Evolutionary conservation across 495 filamentous ascomycete species (phyloP), one percentile per base, ranked within the genome.

Genomic region (Talaromyces thailandensis): DNA sequence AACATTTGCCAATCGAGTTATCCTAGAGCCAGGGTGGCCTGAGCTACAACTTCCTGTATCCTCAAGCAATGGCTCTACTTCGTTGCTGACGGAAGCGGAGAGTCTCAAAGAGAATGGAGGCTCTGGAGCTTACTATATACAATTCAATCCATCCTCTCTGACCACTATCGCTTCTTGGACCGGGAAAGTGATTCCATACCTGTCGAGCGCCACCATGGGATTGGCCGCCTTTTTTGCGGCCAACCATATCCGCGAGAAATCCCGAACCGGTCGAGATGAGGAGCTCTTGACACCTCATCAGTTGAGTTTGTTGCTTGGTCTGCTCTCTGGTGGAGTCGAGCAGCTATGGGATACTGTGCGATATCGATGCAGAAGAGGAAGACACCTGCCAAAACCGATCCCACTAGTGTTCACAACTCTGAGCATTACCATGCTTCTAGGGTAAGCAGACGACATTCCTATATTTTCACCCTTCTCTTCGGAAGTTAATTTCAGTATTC

Each of bases 231-330:
- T 56, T 56, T 56, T 56, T 56, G 52, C 52, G 24, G 52, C 52
- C 52, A 56, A 56, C 52, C 52, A 56, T 56, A 56, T 56, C 25
- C 52, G 52, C n/a, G 52, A 56, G 25, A 56, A 56, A 56, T 56
- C 52, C 9, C 52, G 14, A 9, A 18, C 52, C 29, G 52, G 52
- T 18, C 23, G 52, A 56, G 52, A 56, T 29, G 52, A 56, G 52
- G 52, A 56, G 23, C 52, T 56, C 26, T 56, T 56, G 52, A 56
- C 52, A 56, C 52, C 52, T 56, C 52, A 56, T n/a, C 52, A 56
- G 52, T 56, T 56, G 52, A 56, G 52, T 56, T 56, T 56, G 29
- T 56, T 56, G 26, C 52, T 56, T 56, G 52, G 52, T 29, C 52
- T 56, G 14, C 52, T 56, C 52, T 56, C 52, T 56, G 52, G 52